Evolutionary conservation across 2,329 filamentous ascomycete species (phyloP).

Genomic region (Pestalotiopsis sp.): DNA sequence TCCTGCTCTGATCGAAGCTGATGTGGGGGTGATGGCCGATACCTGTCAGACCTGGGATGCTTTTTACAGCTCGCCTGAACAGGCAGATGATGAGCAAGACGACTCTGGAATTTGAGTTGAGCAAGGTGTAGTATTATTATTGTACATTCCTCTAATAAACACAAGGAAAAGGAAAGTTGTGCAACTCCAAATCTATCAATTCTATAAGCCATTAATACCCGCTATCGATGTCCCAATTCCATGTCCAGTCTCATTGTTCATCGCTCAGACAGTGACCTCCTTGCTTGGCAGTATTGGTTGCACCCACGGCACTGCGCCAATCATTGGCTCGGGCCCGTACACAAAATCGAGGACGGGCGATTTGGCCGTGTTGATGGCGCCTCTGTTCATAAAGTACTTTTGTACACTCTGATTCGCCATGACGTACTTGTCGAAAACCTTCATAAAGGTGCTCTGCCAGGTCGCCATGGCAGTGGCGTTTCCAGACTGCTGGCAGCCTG

Average conservation of each 20-base stretch:
- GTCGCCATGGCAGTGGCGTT: slow-evolving; percentile 8
- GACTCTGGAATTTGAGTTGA: slow-evolving; percentile 8
- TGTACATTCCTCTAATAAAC: background rate
- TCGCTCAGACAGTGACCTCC: background rate
- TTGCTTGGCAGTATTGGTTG: background rate
- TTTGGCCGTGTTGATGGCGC: background rate
- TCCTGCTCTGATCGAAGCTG: slow-evolving; percentile 25
- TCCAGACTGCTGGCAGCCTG: background rate
- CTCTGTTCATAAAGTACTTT: background rate
- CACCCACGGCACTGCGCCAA: slow-evolving; percentile 1
- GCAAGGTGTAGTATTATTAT: background rate
- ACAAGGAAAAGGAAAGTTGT: background rate
- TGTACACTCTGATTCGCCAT: background rate
- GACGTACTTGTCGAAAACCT: slow-evolving; percentile 1
- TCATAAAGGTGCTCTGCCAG: slow-evolving; percentile 1
- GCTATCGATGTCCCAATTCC: background rate
- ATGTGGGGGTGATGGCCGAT: slow-evolving; percentile 24
- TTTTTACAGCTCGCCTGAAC: background rate
- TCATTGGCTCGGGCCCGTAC: slow-evolving; percentile 2
- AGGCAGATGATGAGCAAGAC: slow-evolving; percentile 5
- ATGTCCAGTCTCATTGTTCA: background rate
- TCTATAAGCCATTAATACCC: background rate
- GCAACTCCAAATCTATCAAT: background rate
- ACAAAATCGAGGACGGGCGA: slow-evolving; percentile 6
- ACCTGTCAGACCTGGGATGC: slow-evolving; percentile 28